Evolutionary conservation across 2,329 filamentous ascomycete genomes (phyloP), one percentile per base, ranked within the genome.

Genomic region (Botryotinia globosa): DNA sequence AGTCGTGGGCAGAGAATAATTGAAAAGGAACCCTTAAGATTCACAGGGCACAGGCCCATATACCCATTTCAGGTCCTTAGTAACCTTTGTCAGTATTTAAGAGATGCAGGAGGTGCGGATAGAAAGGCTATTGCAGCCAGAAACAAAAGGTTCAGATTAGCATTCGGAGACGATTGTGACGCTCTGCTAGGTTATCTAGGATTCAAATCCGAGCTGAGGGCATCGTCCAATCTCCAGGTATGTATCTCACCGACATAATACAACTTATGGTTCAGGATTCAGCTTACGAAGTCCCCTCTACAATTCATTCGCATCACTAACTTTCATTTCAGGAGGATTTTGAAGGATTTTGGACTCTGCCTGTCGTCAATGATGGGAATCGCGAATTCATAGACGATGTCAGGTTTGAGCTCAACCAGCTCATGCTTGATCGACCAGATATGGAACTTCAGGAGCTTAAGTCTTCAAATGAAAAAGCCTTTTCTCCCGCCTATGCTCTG

Each of bases 111-210:
- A 67, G 69, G 64, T 32, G 37, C 58, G 25, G 83, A 85, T 64
- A 84, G 84, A 48, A 86, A 85, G 76, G 85, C 83, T 62, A 89
- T 92, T 76, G 86, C 86, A 8, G 82, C 85, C 12, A 80, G 85
- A 25, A 92, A 92, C 78, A 89, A 90, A 78, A 87, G 87, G 72
- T 92, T 91, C 76, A 83, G 88, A 77, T 84, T 88, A 74, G 86
- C 86, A 2, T 91, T 92, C 79, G 90, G 88, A 16, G 82, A 85
- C 59, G 88, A 90, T 66, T 92, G 89, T 78, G 84, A 85, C 75
- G 82, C 84, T 18, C 79, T 92, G 42, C 82, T 92, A 29, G 82
- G 85, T 72, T 86, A 84, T 63, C 79, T 92, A 48, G 89, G 87
- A 2, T 92, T 92, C 77, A 82, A 78, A 39, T 81, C 80, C 62